Percentiles rank a stretch among this genome's conserved stretches.
These are phyloP conservation scores for Amauroascus niger DNA, from an alignment of 2,329 filamentous ascomycete species.

Conservation along the genomic window DNA sequence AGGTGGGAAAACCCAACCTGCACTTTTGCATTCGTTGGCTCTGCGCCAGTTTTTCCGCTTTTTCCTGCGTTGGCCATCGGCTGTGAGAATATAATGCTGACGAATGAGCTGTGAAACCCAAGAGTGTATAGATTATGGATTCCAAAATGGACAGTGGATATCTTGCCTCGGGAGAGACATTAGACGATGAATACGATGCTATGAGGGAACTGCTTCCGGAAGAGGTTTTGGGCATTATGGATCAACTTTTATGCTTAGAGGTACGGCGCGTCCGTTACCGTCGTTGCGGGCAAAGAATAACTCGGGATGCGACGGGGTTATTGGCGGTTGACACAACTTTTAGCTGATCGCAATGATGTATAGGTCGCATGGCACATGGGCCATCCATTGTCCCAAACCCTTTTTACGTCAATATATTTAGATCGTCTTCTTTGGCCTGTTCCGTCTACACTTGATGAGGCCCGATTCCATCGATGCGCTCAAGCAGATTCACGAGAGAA, in stretches of 20 bases:
- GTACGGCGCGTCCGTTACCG: conserved; percentile 36
- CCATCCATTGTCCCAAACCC: conserved; percentile 87
- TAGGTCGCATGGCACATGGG: conserved; percentile 95
- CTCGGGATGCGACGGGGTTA: background rate
- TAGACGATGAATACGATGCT: conserved; percentile 75
- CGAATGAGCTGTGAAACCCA: background rate
- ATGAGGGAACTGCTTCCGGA: conserved; percentile 57
- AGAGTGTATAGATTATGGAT: conserved; percentile 73
- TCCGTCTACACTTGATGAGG: conserved; percentile 54
- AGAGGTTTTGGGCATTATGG: conserved; percentile 86
- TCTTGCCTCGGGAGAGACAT: conserved; percentile 59
- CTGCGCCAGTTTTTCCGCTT: background rate
- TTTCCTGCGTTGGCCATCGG: background rate
- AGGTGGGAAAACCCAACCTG: conserved; percentile 36
- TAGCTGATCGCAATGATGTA: background rate
- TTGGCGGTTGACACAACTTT: background rate
- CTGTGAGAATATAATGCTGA: background rate
- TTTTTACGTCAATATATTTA: conserved; percentile 87
- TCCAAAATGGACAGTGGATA: conserved; percentile 97
- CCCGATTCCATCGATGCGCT: conserved; percentile 45
- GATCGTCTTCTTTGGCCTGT: conserved; percentile 68
- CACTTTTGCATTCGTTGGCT: background rate
- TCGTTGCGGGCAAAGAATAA: background rate
- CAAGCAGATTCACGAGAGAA: conserved; percentile 17
- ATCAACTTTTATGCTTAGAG: conserved; percentile 82